phyloP scores from a whole-genome alignment of 1,284 basidiomycete species.

The Vanrija sp. region DNA sequence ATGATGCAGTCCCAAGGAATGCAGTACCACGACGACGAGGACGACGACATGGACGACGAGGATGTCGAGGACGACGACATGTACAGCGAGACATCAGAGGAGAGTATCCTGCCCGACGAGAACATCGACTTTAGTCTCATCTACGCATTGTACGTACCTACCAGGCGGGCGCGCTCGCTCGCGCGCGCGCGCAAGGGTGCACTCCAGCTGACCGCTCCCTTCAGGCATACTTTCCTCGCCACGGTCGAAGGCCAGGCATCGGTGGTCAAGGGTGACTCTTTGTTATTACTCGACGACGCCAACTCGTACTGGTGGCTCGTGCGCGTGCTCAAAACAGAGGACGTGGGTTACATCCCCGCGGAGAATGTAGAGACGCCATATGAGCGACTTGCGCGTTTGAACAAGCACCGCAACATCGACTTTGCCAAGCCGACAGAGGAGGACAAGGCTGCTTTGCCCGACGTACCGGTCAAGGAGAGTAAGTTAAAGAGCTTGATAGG shows the following conservation, averaged over 20 bases:
- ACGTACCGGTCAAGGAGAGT: conserved; percentile 1
- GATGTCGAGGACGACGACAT: conserved; percentile 45
- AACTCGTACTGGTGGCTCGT: conserved; percentile 99
- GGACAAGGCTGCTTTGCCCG: conserved; percentile 30
- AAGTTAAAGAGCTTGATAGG: conserved; percentile 33
- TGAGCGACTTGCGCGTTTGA: conserved; percentile 88
- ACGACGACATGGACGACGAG: conserved; percentile 7
- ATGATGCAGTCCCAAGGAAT: conserved; percentile 45
- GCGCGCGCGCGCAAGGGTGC: not conserved
- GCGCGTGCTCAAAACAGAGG: conserved; percentile 91
- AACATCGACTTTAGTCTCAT: conserved; percentile 54
- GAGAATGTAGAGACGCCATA: conserved; percentile 99
- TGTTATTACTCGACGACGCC: conserved; percentile 90
- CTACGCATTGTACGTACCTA: conserved; percentile 50
- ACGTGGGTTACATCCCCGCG: conserved; percentile 98
- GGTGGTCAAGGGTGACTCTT: conserved; percentile 90
- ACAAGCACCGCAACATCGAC: conserved; percentile 97
- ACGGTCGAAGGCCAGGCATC: conserved; percentile 95
- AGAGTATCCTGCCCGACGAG: conserved; percentile 51
- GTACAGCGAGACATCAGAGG: conserved; percentile 44
- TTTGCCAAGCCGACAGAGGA: conserved; percentile 52
- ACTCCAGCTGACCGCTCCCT: not conserved
- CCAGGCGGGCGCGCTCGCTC: not conserved
- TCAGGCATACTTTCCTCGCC: conserved; percentile 79
- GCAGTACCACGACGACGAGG: conserved; percentile 15